Conservation (phyloP, 768 basidiomycete genomes). For the Ephemerocybe angulata region DNA sequence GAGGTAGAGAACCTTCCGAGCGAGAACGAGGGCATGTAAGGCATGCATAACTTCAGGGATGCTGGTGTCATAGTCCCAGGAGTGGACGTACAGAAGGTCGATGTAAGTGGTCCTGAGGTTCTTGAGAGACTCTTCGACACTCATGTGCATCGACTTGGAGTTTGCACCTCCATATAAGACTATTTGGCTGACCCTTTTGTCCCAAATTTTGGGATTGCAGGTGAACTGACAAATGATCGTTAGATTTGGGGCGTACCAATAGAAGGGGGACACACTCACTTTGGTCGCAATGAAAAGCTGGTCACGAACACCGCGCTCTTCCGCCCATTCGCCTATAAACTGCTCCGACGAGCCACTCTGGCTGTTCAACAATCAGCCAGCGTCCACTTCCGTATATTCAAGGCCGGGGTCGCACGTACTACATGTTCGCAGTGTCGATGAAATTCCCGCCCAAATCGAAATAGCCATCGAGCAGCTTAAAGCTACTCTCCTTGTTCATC, state of each 20-base stretch:
- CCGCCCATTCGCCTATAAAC: conserved; percentile 53
- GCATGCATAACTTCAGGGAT: conserved; percentile 57
- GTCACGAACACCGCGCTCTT: conserved; percentile 41
- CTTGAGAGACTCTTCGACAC: conserved; percentile 40
- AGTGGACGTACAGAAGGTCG: conserved; percentile 46
- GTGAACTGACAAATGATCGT: conserved; percentile 22
- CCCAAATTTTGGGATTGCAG: conserved; percentile 25
- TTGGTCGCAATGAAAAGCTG: conserved; percentile 44
- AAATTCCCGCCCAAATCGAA: conserved; percentile 45
- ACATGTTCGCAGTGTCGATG: conserved; percentile 46
- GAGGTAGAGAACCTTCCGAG: conserved; percentile 52
- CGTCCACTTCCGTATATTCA: neutral
- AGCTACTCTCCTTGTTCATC: conserved; percentile 40
- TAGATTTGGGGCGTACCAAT: neutral
- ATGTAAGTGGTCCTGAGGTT: conserved; percentile 45
- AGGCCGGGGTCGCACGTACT: conserved; percentile 27
- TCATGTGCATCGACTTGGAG: conserved; percentile 39
- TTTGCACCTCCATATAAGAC: conserved; percentile 47
- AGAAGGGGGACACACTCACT: conserved; percentile 23
- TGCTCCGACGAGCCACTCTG: conserved; percentile 55
- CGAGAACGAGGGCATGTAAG: conserved; percentile 47
- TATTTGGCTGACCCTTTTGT: conserved; percentile 26
- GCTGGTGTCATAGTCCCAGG: conserved; percentile 52
- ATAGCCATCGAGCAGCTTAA: conserved; percentile 44
- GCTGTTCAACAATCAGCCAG: conserved; percentile 18